These are phyloP conservation scores for Nitzschia sp. DNA, from an alignment of 108 stramenopile species.

Conservation along the genomic window DNA sequence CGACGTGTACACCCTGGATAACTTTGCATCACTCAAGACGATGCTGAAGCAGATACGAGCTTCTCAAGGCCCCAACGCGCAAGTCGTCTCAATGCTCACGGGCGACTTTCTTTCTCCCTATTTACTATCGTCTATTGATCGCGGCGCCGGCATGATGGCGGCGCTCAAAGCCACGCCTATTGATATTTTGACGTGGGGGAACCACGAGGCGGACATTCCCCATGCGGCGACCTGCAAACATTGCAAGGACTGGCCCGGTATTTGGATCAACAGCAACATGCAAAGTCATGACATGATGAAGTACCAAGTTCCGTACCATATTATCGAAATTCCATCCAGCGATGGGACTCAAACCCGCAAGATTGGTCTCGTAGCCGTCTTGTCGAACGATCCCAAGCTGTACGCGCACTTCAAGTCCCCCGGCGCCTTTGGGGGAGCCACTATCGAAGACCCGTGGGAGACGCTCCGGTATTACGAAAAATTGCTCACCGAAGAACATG, in stretches of 20 bases:
- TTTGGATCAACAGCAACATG: conserved; percentile 56
- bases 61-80: conserved; percentile 14
- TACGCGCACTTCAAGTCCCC: conserved; percentile 50
- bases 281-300: conserved; percentile 43
- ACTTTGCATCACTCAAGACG: conserved; percentile 48
- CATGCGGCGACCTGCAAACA: conserved; percentile 35
- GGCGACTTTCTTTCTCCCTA: conserved; percentile 52
- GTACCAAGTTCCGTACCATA: conserved; percentile 32
- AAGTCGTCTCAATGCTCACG: conserved; percentile 28
- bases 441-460: conserved; percentile 46
- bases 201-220: conserved; percentile 50
- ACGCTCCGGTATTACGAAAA: conserved; percentile 30
- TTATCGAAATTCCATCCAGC: conserved; percentile 30
- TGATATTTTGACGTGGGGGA: conserved; percentile 47
- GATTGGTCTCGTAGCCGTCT: conserved; percentile 38
- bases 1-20: conserved; percentile 52
- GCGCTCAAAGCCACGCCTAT: conserved; percentile 33
- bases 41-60: conserved; percentile 22
- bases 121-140: conserved; percentile 40
- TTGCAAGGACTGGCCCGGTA: conserved; percentile 33
- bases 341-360: conserved; percentile 40
- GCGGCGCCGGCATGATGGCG: conserved; percentile 54
- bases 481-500: conserved; percentile 26
- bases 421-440: conserved; percentile 48
- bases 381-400: conserved; percentile 45